phyloP scores from a whole-genome alignment of 2,329 filamentous ascomycete genomes.

The Gnomoniopsis smithogilvyi region DNA sequence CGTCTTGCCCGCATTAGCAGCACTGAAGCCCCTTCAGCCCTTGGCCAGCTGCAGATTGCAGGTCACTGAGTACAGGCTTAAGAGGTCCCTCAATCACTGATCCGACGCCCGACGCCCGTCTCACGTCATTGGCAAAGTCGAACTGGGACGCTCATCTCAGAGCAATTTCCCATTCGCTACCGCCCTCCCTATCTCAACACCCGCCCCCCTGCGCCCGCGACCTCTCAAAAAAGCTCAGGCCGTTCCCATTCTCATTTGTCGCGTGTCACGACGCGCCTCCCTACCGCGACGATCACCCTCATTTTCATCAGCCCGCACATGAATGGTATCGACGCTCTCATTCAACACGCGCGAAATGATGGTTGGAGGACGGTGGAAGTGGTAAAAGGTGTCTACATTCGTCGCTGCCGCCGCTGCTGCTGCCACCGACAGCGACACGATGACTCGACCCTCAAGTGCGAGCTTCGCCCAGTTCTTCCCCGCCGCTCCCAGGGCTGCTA shows the following conservation, averaged over 20 bases:
- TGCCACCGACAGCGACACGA: conserved; percentile 32
- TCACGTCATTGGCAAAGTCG: conserved; percentile 6
- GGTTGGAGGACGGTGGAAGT: conserved; percentile 51
- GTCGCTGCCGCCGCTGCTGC: conserved; percentile 21
- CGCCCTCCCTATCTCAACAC: neutral
- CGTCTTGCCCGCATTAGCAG: neutral
- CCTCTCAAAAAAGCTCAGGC: conserved; percentile 4
- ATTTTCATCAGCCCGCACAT: conserved; percentile 25
- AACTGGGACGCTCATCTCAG: neutral
- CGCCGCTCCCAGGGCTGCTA: conserved; percentile 66
- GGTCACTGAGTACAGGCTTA: neutral
- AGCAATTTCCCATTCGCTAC: conserved; percentile 13
- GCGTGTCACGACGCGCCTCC: conserved; percentile 17
- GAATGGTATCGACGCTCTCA: conserved; percentile 33
- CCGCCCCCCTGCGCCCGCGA: neutral
- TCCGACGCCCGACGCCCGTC: neutral
- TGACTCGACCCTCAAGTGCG: conserved; percentile 74
- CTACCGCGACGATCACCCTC: conserved; percentile 9
- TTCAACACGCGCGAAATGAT: conserved; percentile 47
- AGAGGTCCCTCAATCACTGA: neutral
- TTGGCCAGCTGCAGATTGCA: neutral
- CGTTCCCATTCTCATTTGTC: conserved; percentile 11
- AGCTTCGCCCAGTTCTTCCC: conserved; percentile 87
- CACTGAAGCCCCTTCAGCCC: neutral
- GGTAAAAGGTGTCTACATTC: conserved; percentile 42